Conservation (phyloP, 192 early-diverging fungal genomes). For the Umbelopsis isabellina region DNA sequence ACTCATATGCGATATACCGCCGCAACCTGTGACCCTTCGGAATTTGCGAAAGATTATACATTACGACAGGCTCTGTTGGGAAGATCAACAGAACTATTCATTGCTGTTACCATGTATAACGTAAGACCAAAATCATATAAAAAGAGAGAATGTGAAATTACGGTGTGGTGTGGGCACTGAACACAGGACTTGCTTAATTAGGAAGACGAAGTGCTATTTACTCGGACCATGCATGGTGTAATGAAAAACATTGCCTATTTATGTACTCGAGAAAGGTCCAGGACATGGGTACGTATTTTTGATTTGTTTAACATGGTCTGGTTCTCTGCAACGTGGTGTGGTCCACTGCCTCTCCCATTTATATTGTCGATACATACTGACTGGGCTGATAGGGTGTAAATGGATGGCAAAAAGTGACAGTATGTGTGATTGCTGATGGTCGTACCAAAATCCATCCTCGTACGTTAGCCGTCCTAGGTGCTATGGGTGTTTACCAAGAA, state of each 20-base stretch:
- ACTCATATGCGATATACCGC: constrained; percentile 94
- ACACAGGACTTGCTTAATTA: constrained; percentile 31
- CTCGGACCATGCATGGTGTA: constrained; percentile 83
- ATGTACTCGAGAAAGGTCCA: constrained; percentile 76
- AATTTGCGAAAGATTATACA: constrained; percentile 79
- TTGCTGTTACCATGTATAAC: constrained; percentile 83
- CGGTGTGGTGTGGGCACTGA: background rate
- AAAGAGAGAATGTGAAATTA: background rate
- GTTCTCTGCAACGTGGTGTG: too few species aligned
- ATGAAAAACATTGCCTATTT: constrained; percentile 92
- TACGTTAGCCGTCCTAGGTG: constrained; percentile 70
- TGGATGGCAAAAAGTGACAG: constrained; percentile 85
- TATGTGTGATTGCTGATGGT: constrained; percentile 84
- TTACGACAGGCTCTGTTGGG: constrained; percentile 75
- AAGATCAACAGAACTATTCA: constrained; percentile 73
- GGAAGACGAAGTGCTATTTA: constrained; percentile 91
- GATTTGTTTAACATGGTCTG: background rate
- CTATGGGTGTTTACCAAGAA: constrained; percentile 86
- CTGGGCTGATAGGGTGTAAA: constrained; percentile 60
- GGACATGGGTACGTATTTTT: constrained; percentile 61
- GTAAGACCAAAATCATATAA: constrained; percentile 40
- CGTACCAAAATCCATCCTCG: constrained; percentile 73
- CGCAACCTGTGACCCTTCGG: constrained; percentile 82
- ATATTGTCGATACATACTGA: background rate
- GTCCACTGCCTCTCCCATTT: background rate